Evolutionary conservation across 495 filamentous ascomycete species (phyloP).

Genomic region (Ramalina peruviana): DNA sequence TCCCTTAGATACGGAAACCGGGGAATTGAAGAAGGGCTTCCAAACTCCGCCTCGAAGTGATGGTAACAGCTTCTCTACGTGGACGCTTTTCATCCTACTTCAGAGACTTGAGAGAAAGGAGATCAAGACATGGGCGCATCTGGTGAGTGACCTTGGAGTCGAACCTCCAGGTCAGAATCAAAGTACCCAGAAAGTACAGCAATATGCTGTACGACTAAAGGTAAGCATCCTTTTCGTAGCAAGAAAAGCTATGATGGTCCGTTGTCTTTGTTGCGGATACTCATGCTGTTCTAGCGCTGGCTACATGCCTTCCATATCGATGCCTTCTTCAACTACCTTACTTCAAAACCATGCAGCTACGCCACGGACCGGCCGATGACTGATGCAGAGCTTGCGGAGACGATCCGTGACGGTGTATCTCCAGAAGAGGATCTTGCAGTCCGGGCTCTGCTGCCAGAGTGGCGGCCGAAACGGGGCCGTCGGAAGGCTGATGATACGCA

Average conservation of each 20-base stretch:
- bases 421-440: constrained; percentile 88
- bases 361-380: constrained; percentile 64
- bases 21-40: constrained; percentile 66
- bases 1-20: constrained; percentile 53
- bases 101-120: constrained; percentile 70
- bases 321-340: constrained; percentile 87
- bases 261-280: not conserved
- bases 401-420: constrained; percentile 71
- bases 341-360: constrained; percentile 68
- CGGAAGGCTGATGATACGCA: constrained; percentile 71
- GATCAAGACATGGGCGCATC: constrained; percentile 90
- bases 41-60: constrained; percentile 78
- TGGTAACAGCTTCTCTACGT: constrained; percentile 82
- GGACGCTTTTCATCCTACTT: constrained; percentile 69
- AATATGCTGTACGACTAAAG: constrained; percentile 91
- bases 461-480: constrained; percentile 77
- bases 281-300: constrained; percentile 53
- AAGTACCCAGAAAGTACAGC: constrained; percentile 92
- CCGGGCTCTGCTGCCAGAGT: constrained; percentile 76
- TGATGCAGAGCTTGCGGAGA: constrained; percentile 46
- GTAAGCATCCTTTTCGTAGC: constrained; percentile 30
- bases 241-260: not conserved
- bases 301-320: constrained; percentile 98
- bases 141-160: constrained; percentile 81
- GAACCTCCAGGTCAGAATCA: constrained; percentile 80